Conservation (phyloP, 371 early-diverging fungal genomes). For the Rhizomucor pusillus region DNA sequence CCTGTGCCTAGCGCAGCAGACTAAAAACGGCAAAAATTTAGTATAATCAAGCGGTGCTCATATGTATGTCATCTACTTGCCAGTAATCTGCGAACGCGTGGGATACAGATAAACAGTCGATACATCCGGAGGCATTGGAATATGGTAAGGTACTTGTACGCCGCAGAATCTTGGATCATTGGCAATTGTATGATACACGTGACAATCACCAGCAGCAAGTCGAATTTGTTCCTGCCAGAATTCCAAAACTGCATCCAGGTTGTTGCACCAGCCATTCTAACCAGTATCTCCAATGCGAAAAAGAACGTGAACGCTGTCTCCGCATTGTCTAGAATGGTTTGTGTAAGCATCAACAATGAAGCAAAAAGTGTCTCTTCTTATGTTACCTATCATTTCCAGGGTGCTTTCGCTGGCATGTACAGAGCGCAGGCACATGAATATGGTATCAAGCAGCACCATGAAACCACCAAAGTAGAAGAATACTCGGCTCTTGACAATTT, state of each 20-base stretch:
- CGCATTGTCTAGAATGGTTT: constrained; percentile 23
- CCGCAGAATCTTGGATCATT: constrained; percentile 42
- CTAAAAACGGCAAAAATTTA: constrained; percentile 15
- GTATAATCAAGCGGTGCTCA: too few species aligned
- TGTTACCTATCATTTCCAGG: constrained; percentile 33
- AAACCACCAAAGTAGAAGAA: constrained; percentile 52
- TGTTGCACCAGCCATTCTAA: constrained; percentile 47
- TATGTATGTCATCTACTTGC: constrained; percentile 22
- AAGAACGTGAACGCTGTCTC: constrained; percentile 53
- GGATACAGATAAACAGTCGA: constrained; percentile 54
- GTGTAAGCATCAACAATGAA: neutral
- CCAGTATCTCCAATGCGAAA: constrained; percentile 49
- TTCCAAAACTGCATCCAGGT: constrained; percentile 53
- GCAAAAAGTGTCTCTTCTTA: neutral
- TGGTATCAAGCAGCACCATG: constrained; percentile 42
- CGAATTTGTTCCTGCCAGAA: constrained; percentile 42
- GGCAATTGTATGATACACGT: constrained; percentile 57
- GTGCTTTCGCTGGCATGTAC: constrained; percentile 34
- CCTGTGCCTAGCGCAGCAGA: constrained; percentile 43
- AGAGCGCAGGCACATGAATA: constrained; percentile 55
- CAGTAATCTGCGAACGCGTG: constrained; percentile 49
- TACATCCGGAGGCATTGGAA: constrained; percentile 53
- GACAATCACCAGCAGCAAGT: constrained; percentile 48
- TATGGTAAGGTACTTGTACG: constrained; percentile 53
- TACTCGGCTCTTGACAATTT: constrained; percentile 37